Percentiles rank a stretch among this genome's conserved stretches.
These are phyloP conservation scores for Ogataea siamensis DNA, from an alignment of 805 yeast species.

Conservation along the genomic window DNA sequence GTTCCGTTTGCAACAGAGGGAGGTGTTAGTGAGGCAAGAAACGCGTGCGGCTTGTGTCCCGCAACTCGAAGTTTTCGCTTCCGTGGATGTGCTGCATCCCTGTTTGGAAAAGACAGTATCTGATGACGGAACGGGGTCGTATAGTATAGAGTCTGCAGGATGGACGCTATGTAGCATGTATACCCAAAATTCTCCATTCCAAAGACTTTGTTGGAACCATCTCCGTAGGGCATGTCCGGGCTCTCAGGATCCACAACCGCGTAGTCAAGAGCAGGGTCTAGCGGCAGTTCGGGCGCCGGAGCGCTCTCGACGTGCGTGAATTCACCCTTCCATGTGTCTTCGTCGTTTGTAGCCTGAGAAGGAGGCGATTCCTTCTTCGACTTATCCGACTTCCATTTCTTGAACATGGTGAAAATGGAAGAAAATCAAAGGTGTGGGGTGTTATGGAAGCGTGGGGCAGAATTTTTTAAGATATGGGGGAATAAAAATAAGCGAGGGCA, in stretches of 20 bases:
- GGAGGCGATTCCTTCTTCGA: conserved; percentile 14
- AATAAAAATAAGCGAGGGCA: not conserved
- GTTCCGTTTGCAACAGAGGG: conserved; percentile 4
- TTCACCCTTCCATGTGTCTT: conserved; percentile 17
- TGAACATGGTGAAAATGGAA: conserved; percentile 22
- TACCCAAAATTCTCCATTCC: conserved; percentile 87
- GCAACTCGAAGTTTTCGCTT: conserved; percentile 39
- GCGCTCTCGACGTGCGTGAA: conserved; percentile 21
- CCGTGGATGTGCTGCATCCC: conserved; percentile 32
- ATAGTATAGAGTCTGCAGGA: conserved; percentile 82
- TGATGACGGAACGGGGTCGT: conserved; percentile 64
- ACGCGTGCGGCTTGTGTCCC: conserved; percentile 42
- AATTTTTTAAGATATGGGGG: not conserved
- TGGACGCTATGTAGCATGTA: conserved; percentile 93
- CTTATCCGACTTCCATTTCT: conserved; percentile 29
- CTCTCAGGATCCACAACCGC: conserved; percentile 21
- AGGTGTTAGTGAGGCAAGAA: conserved; percentile 26
- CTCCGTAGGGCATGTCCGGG: conserved; percentile 51
- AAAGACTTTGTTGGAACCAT: conserved; percentile 66
- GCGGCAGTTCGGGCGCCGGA: conserved; percentile 18
- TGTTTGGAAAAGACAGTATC: conserved; percentile 47
- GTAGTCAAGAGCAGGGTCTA: conserved; percentile 26
- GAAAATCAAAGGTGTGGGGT: conserved; percentile 8
- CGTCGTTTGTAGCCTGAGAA: not conserved
- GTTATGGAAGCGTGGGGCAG: conserved; percentile 2